A percentile compares a stretch with the other conserved stretches of the same genome.
Evolutionary conservation across 345 rosid genomes (phyloP).

Genomic region (Arabis alpina): DNA sequence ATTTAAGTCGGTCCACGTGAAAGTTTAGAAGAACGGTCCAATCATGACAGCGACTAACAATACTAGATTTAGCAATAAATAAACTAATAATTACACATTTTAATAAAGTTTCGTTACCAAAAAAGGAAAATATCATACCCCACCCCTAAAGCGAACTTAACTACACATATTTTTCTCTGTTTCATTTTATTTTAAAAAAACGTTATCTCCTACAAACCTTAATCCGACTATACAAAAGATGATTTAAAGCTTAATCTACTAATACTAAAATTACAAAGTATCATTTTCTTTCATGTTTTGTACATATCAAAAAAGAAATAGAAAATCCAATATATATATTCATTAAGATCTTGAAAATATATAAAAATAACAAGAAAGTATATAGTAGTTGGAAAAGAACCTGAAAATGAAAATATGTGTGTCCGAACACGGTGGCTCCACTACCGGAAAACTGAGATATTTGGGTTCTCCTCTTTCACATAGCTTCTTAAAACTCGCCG

Average conservation of each 20-base stretch:
- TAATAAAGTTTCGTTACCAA: slow-evolving; percentile 36
- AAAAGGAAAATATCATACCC: slow-evolving; percentile 35
- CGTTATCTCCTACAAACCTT: not conserved
- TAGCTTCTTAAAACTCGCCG: slow-evolving; percentile 15
- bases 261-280: not conserved
- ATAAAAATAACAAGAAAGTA: not conserved
- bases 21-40: slow-evolving; percentile 37
- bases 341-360: slow-evolving; percentile 10
- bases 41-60: slow-evolving; percentile 39
- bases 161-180: not conserved
- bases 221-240: not conserved
- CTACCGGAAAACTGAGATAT: slow-evolving; percentile 13
- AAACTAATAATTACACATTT: slow-evolving; percentile 34
- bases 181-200: not conserved
- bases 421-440: slow-evolving; percentile 7
- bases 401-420: slow-evolving; percentile 18
- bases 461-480: slow-evolving; percentile 21
- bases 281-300: slow-evolving; percentile 10
- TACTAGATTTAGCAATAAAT: slow-evolving; percentile 30
- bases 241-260: not conserved
- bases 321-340: not conserved
- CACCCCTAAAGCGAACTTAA: slow-evolving; percentile 17
- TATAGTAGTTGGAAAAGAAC: not conserved
- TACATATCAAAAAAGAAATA: not conserved
- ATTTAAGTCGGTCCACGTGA: slow-evolving; percentile 39